A percentile compares a stretch with the other conserved stretches of the same genome.
phyloP scores from a whole-genome alignment of 75 land plant genomes.

The Selaginella tamariscina region DNA sequence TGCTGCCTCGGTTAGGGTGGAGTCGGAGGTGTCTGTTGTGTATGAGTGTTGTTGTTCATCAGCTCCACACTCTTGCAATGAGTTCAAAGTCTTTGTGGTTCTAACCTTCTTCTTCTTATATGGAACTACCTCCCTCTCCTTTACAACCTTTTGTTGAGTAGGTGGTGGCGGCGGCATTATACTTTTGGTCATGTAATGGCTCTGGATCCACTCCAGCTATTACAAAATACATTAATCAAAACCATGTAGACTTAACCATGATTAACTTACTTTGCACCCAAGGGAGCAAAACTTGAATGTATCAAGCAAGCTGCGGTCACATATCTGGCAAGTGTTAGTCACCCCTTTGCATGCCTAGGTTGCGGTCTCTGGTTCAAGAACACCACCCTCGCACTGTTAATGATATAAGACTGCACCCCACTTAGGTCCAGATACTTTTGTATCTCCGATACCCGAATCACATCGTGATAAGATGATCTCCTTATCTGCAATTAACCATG shows the following conservation, averaged over 20 bases:
- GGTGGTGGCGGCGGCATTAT: not conserved
- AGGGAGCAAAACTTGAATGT: slow-evolving; percentile 5
- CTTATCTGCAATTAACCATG: slow-evolving; percentile 8
- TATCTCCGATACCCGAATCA: slow-evolving; percentile 11
- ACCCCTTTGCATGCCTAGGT: slow-evolving; percentile 6
- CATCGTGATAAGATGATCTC: slow-evolving; percentile 8
- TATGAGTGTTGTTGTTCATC: not conserved
- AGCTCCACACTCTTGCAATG: not conserved
- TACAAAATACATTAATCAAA: not conserved
- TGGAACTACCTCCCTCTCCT: not conserved
- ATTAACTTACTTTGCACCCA: slow-evolving; percentile 9
- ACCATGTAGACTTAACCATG: not conserved
- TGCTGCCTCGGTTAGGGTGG: not conserved
- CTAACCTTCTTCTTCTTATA: not conserved
- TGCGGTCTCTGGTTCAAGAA: slow-evolving; percentile 4
- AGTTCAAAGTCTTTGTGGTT: not conserved
- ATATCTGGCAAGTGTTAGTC: slow-evolving; percentile 5
- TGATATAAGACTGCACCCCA: slow-evolving; percentile 2
- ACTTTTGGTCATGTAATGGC: not conserved
- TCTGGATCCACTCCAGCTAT: not conserved
- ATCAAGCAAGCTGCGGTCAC: slow-evolving; percentile 3
- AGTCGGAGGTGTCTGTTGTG: no score
- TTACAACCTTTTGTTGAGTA: not conserved
- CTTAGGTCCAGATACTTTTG: not conserved
- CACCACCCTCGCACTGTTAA: slow-evolving; percentile 4